Evolutionary conservation across 441 rosid species (phyloP).

Genomic region (Isatis lusitanica): DNA sequence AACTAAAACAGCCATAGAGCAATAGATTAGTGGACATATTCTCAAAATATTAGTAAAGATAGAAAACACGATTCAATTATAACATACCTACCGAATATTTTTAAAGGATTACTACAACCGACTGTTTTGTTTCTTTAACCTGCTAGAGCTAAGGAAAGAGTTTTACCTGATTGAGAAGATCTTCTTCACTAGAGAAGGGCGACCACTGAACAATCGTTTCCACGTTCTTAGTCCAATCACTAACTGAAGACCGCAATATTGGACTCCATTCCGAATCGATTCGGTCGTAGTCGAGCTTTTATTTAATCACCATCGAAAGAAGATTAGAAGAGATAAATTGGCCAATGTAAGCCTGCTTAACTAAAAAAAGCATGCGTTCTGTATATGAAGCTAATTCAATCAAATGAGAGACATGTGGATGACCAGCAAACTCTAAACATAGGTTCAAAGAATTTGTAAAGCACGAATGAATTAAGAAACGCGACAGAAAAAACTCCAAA

Average conservation of each 20-base stretch:
- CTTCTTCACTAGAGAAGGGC: constrained; percentile 70
- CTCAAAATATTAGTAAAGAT: neutral
- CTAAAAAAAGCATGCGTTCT: neutral
- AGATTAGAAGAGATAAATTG: constrained; percentile 26
- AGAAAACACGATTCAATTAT: neutral
- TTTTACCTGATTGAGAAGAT: constrained; percentile 80
- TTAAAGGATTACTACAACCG: neutral
- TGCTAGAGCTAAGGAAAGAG: neutral
- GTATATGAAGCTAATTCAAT: neutral
- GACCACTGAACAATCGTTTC: constrained; percentile 83
- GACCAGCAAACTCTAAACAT: neutral
- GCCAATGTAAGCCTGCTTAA: neutral
- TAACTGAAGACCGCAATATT: constrained; percentile 49
- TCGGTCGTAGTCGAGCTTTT: constrained; percentile 79
- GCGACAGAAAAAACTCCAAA: neutral
- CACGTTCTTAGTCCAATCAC: constrained; percentile 71
- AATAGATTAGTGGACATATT: constrained; percentile 1
- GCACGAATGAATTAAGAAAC: neutral
- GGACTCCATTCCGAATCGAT: constrained; percentile 58
- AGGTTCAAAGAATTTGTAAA: neutral
- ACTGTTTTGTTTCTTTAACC: neutral
- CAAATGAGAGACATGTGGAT: neutral
- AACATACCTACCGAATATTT: neutral
- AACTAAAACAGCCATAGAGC: constrained; percentile 37
- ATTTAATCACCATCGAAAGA: constrained; percentile 32